phyloP scores from a whole-genome alignment of 1,139 yeast species.

The Hemisphaericaspora lyxosophila region DNA sequence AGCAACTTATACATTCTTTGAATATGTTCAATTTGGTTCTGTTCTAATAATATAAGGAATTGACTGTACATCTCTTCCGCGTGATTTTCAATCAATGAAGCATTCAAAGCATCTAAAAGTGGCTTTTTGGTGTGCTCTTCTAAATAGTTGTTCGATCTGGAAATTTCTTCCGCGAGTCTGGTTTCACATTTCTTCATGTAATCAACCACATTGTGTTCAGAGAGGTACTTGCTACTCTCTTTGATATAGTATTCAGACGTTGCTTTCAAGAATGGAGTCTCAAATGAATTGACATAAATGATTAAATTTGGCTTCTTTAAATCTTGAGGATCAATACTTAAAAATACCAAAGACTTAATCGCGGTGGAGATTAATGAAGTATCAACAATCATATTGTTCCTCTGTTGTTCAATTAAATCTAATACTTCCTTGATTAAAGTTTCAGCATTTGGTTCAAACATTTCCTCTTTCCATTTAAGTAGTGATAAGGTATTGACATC shows the following conservation, averaged over 20 bases:
- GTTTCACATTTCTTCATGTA: slow-evolving; percentile 85
- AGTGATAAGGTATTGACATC: slow-evolving; percentile 89
- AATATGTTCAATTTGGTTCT: slow-evolving; percentile 74
- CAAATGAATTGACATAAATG: slow-evolving; percentile 80
- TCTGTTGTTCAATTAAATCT: slow-evolving; percentile 70
- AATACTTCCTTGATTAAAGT: slow-evolving; percentile 69
- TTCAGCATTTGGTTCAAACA: slow-evolving; percentile 68
- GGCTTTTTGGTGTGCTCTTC: slow-evolving; percentile 85
- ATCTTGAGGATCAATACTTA: slow-evolving; percentile 79
- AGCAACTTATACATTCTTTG: slow-evolving; percentile 76
- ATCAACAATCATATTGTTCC: slow-evolving; percentile 77
- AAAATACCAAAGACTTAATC: slow-evolving; percentile 76
- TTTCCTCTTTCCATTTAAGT: slow-evolving; percentile 81
- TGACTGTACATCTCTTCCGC: slow-evolving; percentile 76
- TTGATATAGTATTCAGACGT: slow-evolving; percentile 71
- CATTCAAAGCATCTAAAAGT: slow-evolving; percentile 72
- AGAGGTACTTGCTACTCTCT: slow-evolving; percentile 68
- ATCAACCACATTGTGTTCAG: slow-evolving; percentile 80
- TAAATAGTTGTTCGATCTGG: slow-evolving; percentile 72
- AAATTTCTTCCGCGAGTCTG: slow-evolving; percentile 78
- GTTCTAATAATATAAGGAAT: slow-evolving; percentile 69
- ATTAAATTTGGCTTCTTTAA: slow-evolving; percentile 79
- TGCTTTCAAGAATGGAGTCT: slow-evolving; percentile 67
- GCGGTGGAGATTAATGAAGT: slow-evolving; percentile 69
- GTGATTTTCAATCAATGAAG: slow-evolving; percentile 76